Evolutionary conservation across 129 eudicot species (phyloP).

Genomic region (Centaurea solstitialis): DNA sequence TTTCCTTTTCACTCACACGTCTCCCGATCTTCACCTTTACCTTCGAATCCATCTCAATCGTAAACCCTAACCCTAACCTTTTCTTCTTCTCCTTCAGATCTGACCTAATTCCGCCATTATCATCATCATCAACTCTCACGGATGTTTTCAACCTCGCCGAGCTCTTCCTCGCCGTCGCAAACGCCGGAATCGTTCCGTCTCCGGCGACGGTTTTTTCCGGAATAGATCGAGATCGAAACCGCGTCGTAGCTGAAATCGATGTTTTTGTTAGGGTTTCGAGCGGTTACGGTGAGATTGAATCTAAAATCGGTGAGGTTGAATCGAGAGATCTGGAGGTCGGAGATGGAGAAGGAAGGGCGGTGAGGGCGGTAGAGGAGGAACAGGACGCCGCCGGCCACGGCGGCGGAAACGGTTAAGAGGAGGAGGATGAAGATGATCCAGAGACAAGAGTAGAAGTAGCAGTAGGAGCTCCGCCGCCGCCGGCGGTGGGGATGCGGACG

Average conservation of each 20-base stretch:
- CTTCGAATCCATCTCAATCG: constrained; percentile 32
- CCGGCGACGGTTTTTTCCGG: constrained; percentile 9
- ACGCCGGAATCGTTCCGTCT: constrained; percentile 27
- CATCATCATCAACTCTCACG: background rate
- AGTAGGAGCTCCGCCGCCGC: constrained; percentile 59
- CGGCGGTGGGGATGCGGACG: constrained; percentile 54
- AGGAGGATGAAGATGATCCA: constrained; percentile 51
- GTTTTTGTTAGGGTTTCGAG: constrained; percentile 21
- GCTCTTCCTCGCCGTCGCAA: constrained; percentile 26
- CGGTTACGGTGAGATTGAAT: constrained; percentile 21
- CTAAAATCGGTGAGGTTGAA: constrained; percentile 24
- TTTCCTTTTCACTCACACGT: constrained; percentile 10
- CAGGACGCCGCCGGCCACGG: constrained; percentile 45
- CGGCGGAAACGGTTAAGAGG: constrained; percentile 43
- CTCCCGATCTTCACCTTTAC: constrained; percentile 37
- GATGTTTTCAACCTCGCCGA: constrained; percentile 15
- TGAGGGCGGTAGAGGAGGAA: constrained; percentile 39
- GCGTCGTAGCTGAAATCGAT: background rate
- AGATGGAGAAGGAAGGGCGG: constrained; percentile 35
- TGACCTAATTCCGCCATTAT: constrained; percentile 1
- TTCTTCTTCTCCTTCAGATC: constrained; percentile 31
- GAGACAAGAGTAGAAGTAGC: constrained; percentile 55
- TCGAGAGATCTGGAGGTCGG: constrained; percentile 26
- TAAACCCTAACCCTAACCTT: constrained; percentile 9
- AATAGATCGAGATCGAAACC: background rate